Base-by-base conservation (phyloP, 140 eudicot species). In the Cichorium intybus region DNA sequence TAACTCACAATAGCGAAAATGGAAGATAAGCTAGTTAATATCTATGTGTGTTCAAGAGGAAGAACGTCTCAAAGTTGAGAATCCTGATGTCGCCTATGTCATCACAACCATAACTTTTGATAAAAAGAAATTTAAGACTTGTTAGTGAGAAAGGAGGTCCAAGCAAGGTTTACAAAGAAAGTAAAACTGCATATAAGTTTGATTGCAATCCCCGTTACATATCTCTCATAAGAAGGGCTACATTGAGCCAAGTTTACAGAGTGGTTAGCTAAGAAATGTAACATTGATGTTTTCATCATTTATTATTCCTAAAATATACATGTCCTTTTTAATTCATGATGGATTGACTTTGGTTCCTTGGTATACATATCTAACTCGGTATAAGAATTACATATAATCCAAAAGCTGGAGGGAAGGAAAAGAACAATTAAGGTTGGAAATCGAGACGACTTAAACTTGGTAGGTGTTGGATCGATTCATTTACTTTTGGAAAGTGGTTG, bases 1-100 rank as follows among this genome's bases (percentile, higher is more conserved):
- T 26, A 64, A 64, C 70, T 60, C 53, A 61, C 70, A 71, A 48
- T 31, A 61, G 63, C 62, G 60, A 5, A 71, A 71, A 34, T 71
- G 62, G 63, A 60, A 69, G 20, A 60, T 71, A 4, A 71, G 62
- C 51, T 63, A 71, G 39, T 59, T 71, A 3, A 47, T 71, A 53
- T 21, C 52, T 51, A 60, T 71, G 70, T 71, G 62, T 71, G 63
- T 60, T 7, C 45, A 35, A 35, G 45, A 35, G 5, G 14, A 35
- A 7, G 45, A 10, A 35, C 45, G 45, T 2, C 45, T 35, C 14
- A 35, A 35, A 10, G 45, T 35, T 35, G 45, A 35, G 14, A 35
- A 35, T 1, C 45, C 45, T 2, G 45, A 31, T 31, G 7, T 3
- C 7, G 37, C 37, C 7, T 7, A 31, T 7, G 5, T 31, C 5